Conservation (phyloP, 768 basidiomycete genomes). For the Leccinum subtestaceum region DNA sequence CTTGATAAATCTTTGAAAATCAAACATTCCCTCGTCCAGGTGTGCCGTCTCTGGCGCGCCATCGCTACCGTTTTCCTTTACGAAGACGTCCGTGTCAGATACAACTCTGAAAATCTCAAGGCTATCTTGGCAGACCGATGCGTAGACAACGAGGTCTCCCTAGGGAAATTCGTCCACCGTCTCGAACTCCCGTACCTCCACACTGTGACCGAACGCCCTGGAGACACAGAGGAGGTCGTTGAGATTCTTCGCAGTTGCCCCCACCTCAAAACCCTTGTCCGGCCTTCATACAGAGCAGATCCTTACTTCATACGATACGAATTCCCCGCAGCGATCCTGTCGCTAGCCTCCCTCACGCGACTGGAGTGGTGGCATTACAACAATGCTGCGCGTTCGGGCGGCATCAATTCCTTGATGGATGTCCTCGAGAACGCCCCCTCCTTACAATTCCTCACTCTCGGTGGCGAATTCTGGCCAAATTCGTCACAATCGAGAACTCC, state of each 20-base stretch:
- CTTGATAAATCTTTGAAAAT: slow-evolving; percentile 33
- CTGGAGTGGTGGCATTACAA: slow-evolving; percentile 69
- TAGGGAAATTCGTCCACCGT: slow-evolving; percentile 47
- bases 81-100: slow-evolving; percentile 48
- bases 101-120: slow-evolving; percentile 31
- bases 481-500: slow-evolving; percentile 17
- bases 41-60: slow-evolving; percentile 56
- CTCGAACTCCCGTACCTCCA: slow-evolving; percentile 56
- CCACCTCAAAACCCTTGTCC: slow-evolving; percentile 51
- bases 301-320: slow-evolving; percentile 43
- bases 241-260: slow-evolving; percentile 50
- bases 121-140: slow-evolving; percentile 25
- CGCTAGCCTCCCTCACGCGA: slow-evolving; percentile 51
- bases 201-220: slow-evolving; percentile 40
- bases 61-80: slow-evolving; percentile 49
- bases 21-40: slow-evolving; percentile 45
- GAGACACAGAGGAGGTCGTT: slow-evolving; percentile 35
- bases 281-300: slow-evolving; percentile 36
- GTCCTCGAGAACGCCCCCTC: slow-evolving; percentile 54
- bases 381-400: slow-evolving; percentile 57
- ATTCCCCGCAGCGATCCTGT: slow-evolving; percentile 46
- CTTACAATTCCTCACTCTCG: slow-evolving; percentile 56
- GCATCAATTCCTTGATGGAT: slow-evolving; percentile 57
- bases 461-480: slow-evolving; percentile 40
- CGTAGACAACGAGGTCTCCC: slow-evolving; percentile 15